Evolutionary conservation across 83 land plant genomes (phyloP), one percentile per base, ranked within the genome.

Genomic region (Diphasiastrum complanatum): DNA sequence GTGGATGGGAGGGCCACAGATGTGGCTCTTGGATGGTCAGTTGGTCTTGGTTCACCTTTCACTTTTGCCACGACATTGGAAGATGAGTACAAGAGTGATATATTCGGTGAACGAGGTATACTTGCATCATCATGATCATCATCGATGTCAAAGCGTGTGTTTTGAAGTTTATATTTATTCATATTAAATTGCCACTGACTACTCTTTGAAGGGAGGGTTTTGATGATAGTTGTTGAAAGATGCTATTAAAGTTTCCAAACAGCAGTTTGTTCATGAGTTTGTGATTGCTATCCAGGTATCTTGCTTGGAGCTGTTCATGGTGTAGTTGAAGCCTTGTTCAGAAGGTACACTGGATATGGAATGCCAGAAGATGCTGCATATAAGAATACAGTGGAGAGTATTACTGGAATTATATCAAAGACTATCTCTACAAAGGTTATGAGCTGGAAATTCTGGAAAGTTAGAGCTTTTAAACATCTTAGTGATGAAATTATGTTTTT

Each of bases 221-320:
- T n/a, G n/a, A n/a, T n/a, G n/a, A n/a, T n/a, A n/a, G n/a, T n/a
- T n/a, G n/a, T n/a, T n/a, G n/a, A n/a, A n/a, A n/a, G n/a, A n/a
- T n/a, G n/a, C n/a, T n/a, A n/a, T n/a, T n/a, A n/a, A n/a, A n/a
- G n/a, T n/a, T n/a, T n/a, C n/a, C n/a, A n/a, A n/a, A n/a, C n/a
- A n/a, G n/a, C n/a, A n/a, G n/a, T n/a, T n/a, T n/a, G n/a, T n/a
- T n/a, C n/a, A n/a, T n/a, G n/a, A n/a, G n/a, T n/a, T n/a, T n/a
- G n/a, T n/a, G 1, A 1, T 30, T 30, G 6, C 8, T 45, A 19
- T 46, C 8, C 65, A 92, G 97, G 97, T 14, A 91, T 91, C 62
- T 69, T 91, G 37, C 81, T 91, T 68, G 97, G 97, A 47, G 97
- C 90, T 68, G 95, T 91, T 20, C 97, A 91, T 76, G 97, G 97